These are phyloP conservation scores for Cucumis variabilis DNA, from an alignment of 331 rosid genomes.

Conservation along the genomic window DNA sequence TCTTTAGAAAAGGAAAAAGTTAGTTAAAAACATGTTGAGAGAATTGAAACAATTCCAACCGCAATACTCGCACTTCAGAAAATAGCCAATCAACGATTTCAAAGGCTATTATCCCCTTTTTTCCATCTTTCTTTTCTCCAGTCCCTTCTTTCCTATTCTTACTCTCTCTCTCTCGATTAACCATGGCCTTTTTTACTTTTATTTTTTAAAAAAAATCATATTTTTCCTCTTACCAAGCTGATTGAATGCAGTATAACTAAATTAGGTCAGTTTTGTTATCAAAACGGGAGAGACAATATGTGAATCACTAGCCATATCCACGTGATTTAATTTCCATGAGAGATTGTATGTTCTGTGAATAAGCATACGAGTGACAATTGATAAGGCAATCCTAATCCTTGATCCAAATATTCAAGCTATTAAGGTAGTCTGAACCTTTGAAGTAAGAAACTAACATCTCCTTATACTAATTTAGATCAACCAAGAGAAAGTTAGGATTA, in stretches of 20 bases:
- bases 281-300: too few relatives aligned
- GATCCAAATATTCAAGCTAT: too few relatives aligned
- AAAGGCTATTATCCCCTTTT: neutral
- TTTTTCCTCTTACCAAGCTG: neutral
- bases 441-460: too few relatives aligned
- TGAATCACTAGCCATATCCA: too few relatives aligned
- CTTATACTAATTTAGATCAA: too few relatives aligned
- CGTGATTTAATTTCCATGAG: neutral
- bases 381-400: too few relatives aligned
- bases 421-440: too few relatives aligned
- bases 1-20: slow-evolving; percentile 35
- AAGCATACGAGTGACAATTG: neutral
- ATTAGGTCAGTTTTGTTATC: neutral
- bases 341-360: neutral
- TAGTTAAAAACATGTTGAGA: slow-evolving; percentile 33
- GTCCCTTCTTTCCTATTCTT: neutral
- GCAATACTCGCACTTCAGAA: neutral
- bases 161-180: neutral
- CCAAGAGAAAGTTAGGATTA: too few relatives aligned
- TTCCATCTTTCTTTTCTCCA: neutral
- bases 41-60: neutral
- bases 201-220: too few relatives aligned
- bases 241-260: neutral
- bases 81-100: neutral
- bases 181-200: neutral